phyloP scores from a whole-genome alignment of 2,329 filamentous ascomycete species.

The Malbranchea cinnamomea region DNA sequence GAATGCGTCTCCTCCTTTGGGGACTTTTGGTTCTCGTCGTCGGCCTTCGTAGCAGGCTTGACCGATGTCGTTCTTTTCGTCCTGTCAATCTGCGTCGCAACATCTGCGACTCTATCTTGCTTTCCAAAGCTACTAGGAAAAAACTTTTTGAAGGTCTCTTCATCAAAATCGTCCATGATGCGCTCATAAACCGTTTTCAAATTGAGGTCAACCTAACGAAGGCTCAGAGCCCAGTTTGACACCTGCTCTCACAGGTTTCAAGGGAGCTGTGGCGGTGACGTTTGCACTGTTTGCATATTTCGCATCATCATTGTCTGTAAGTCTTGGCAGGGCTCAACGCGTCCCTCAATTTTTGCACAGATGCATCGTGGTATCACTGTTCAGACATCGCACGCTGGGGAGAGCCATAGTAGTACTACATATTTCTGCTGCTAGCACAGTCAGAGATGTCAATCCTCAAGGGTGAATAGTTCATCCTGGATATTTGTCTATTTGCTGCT shows the following conservation, averaged over 20 bases:
- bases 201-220: too few species aligned
- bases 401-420: too few species aligned
- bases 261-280: not conserved
- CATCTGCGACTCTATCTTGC: conserved; percentile 55
- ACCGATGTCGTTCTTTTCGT: conserved; percentile 43
- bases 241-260: not conserved
- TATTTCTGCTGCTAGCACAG: too few species aligned
- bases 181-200: too few species aligned
- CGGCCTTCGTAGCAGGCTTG: conserved; percentile 9
- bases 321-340: too few species aligned
- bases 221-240: too few species aligned
- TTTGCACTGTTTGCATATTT: conserved; percentile 16
- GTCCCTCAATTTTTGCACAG: too few species aligned
- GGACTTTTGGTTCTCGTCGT: conserved; percentile 11
- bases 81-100: conserved; percentile 66
- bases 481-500: too few species aligned
- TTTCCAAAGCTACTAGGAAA: conserved; percentile 78
- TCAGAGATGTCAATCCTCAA: too few species aligned
- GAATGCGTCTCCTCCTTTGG: conserved; percentile 13
- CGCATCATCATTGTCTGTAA: not conserved
- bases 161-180: conserved; percentile 29
- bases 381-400: too few species aligned
- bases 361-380: too few species aligned
- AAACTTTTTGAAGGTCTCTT: conserved; percentile 39
- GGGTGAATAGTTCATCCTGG: too few species aligned